Conservation (phyloP, 306 rosid genomes). For the Castanea mollissima region DNA sequence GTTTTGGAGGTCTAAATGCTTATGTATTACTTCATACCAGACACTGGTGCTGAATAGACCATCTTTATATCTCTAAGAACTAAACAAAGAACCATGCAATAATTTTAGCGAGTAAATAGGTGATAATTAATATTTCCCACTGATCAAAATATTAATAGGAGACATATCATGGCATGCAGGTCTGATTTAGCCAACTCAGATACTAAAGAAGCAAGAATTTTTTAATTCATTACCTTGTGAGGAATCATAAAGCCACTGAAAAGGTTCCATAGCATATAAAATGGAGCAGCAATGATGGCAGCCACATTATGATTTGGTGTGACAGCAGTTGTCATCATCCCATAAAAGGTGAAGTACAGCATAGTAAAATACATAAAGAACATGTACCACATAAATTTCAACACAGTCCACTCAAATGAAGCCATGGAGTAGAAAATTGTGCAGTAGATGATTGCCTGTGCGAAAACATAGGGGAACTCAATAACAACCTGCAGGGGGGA, state of each 20-base stretch:
- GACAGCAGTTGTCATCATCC: slow-evolving; percentile 99
- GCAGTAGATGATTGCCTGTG: slow-evolving; percentile 75
- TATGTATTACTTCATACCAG: neutral
- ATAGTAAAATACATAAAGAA: slow-evolving; percentile 93
- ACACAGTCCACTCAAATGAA: slow-evolving; percentile 74
- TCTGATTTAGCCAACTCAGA: slow-evolving; percentile 5
- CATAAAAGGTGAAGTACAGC: slow-evolving; percentile 96
- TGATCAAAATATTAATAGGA: neutral
- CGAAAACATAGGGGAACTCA: slow-evolving; percentile 93
- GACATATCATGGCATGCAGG: neutral
- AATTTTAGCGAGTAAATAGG: neutral
- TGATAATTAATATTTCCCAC: neutral
- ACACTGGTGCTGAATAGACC: neutral
- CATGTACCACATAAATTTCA: slow-evolving; percentile 82
- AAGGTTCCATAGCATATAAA: slow-evolving; percentile 98
- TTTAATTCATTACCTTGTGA: slow-evolving; percentile 64
- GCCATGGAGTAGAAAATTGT: slow-evolving; percentile 85
- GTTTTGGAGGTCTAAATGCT: neutral
- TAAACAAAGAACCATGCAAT: neutral
- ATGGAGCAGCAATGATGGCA: slow-evolving; percentile 89
- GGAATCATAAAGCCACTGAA: slow-evolving; percentile 99
- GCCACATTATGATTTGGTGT: slow-evolving; percentile 98
- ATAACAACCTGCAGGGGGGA: slow-evolving; percentile 64
- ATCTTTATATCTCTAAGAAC: neutral
- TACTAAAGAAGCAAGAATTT: slow-evolving; percentile 11